phyloP scores from a whole-genome alignment of 1,284 basidiomycete genomes.

The Quambalaria eucalypti region DNA sequence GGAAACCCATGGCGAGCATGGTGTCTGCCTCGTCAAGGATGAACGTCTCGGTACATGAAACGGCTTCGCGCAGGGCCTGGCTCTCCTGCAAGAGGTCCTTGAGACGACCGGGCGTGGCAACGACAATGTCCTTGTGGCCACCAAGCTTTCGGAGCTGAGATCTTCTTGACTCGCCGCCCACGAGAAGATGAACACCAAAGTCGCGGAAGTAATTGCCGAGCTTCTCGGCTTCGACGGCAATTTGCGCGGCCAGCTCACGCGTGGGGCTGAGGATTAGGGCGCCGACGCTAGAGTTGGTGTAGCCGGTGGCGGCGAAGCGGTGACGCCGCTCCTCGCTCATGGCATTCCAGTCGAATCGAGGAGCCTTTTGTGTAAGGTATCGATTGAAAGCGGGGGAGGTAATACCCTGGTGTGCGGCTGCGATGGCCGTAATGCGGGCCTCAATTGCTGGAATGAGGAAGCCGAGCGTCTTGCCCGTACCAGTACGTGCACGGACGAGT shows the following conservation, averaged over 20 bases:
- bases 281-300: constrained; percentile 54
- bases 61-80: constrained; percentile 25
- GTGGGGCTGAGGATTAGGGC: constrained; percentile 84
- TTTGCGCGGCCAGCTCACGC: constrained; percentile 86
- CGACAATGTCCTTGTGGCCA: constrained; percentile 69
- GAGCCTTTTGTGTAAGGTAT: constrained; percentile 35
- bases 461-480: constrained; percentile 46
- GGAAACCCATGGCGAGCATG: constrained; percentile 91
- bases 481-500: constrained; percentile 46
- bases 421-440: constrained; percentile 38
- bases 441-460: constrained; percentile 46
- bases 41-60: constrained; percentile 57
- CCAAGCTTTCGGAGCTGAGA: constrained; percentile 63
- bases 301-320: constrained; percentile 17
- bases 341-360: constrained; percentile 22
- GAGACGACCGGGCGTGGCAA: constrained; percentile 84
- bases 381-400: constrained; percentile 14
- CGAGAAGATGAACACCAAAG: constrained; percentile 66
- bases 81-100: constrained; percentile 61
- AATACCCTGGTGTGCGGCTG: constrained; percentile 18
- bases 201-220: constrained; percentile 53
- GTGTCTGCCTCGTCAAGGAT: constrained; percentile 92
- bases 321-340: constrained; percentile 23
- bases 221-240: constrained; percentile 72
- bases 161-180: constrained; percentile 67